Conservation (phyloP, 805 yeast species). For the Suhomyces xylopsoci region DNA sequence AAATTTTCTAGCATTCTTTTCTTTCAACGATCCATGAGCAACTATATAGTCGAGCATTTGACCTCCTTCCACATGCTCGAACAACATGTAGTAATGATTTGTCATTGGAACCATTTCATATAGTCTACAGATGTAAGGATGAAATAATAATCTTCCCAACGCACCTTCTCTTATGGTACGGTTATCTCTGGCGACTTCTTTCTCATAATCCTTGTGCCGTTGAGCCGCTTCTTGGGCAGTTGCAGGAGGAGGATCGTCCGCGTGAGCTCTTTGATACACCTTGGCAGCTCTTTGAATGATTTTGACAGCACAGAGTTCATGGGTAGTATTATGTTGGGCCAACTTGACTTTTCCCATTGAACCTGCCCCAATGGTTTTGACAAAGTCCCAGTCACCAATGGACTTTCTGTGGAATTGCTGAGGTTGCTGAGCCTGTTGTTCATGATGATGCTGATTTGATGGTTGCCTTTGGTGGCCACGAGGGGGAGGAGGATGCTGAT, state of each 20-base stretch:
- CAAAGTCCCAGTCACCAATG: constrained; percentile 95
- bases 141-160: constrained; percentile 81
- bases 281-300: constrained; percentile 89
- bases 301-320: constrained; percentile 85
- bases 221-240: constrained; percentile 56
- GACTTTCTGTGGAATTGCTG: constrained; percentile 77
- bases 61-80: constrained; percentile 96
- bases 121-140: constrained; percentile 86
- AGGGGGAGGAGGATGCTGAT: background rate
- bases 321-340: constrained; percentile 79
- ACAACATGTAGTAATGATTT: constrained; percentile 92
- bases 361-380: constrained; percentile 95
- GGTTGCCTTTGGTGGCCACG: constrained; percentile 15
- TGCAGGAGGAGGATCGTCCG: constrained; percentile 62
- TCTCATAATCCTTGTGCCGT: constrained; percentile 67
- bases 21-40: constrained; percentile 91
- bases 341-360: constrained; percentile 98
- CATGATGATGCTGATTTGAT: constrained; percentile 1
- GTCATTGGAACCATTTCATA: constrained; percentile 96
- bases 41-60: constrained; percentile 97
- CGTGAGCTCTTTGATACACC: constrained; percentile 68
- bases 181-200: constrained; percentile 84
- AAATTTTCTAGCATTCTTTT: constrained; percentile 89
- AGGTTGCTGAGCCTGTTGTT: constrained; percentile 4
- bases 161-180: constrained; percentile 96